Evolutionary conservation across 1,284 basidiomycete species (phyloP), one percentile per base, ranked within the genome.

Genomic region (Sanghuangporus weigelae): DNA sequence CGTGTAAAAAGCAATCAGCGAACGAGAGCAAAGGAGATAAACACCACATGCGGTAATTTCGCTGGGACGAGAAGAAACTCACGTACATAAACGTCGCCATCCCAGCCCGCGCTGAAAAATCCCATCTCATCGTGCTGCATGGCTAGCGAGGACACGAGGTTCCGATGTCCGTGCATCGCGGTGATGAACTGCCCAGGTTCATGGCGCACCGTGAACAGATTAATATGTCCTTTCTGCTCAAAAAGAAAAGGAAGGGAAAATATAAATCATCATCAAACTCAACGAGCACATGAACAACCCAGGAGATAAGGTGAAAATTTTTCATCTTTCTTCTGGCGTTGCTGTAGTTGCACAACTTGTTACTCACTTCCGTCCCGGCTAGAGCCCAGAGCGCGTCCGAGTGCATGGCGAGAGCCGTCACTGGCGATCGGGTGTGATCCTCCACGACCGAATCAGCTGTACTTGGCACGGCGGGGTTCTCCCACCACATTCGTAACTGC

Each of bases 21-120:
- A n/a, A 19, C 44, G 44, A 19, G 44, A n/a, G 44, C 44, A 19
- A 46, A n/a, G 21, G 44, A 46, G 12, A 46, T 46, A 46, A 19
- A 14, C 16, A 46, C 16, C 44, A 6, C 26, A 23, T 51, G 49
- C 26, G 58, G 49, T 38, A 56, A 44, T 44, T 62, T 53, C 21
- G 48, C 38, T n/a, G 21, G 16, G 10, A 46, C 7, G 8, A 55
- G 59, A n/a, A 61, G 59, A 48, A 26, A 35, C 31, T 26, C 7
- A 81, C 92, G 75, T 74, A 96, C 96, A 63, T 89, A 81, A 3
- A 95, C 89, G 66, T 92, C 87, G 3, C 93, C 90, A 73, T 99
- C 97, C 96, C 96, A 98, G 2, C 95, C 91, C 4, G 94, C 96
- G 71, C 93, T 96, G 68, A 96, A 87, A 67, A 96, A 85, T 0